Conservation (phyloP, 768 basidiomycete genomes). For the Calvatia gigantea region DNA sequence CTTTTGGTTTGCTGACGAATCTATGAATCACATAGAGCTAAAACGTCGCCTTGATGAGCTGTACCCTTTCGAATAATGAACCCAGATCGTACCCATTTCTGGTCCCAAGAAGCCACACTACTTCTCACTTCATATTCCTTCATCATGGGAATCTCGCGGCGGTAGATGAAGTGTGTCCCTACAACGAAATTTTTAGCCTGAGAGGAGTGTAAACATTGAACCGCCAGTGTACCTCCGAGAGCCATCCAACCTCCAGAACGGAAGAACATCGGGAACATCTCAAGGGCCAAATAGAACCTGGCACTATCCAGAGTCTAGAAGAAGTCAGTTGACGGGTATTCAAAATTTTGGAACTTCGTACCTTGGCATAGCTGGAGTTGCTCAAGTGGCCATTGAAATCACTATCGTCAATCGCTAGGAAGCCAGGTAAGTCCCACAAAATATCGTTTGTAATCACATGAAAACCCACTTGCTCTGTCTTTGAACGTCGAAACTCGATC, state of each 20-base stretch:
- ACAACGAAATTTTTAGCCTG: too few species aligned
- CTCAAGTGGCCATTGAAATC: constrained; percentile 77
- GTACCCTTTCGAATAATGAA: neutral
- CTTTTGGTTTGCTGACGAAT: constrained; percentile 54
- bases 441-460: neutral
- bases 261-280: constrained; percentile 54
- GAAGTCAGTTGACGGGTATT: neutral
- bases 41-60: neutral
- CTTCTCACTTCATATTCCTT: constrained; percentile 58
- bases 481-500: constrained; percentile 35
- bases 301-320: constrained; percentile 41
- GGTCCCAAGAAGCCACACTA: constrained; percentile 61
- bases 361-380: constrained; percentile 81
- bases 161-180: constrained; percentile 68
- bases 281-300: constrained; percentile 45
- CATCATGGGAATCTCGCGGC: constrained; percentile 68
- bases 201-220: too few species aligned
- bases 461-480: constrained; percentile 55
- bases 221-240: constrained; percentile 46
- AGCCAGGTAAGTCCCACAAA: neutral
- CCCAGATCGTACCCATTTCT: constrained; percentile 64
- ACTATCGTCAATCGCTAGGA: constrained; percentile 60
- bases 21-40: constrained; percentile 64
- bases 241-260: constrained; percentile 59
- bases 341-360: constrained; percentile 19